Evolutionary conservation across 2,329 filamentous ascomycete species (phyloP).

Genomic region (Stemphylium beticola): DNA sequence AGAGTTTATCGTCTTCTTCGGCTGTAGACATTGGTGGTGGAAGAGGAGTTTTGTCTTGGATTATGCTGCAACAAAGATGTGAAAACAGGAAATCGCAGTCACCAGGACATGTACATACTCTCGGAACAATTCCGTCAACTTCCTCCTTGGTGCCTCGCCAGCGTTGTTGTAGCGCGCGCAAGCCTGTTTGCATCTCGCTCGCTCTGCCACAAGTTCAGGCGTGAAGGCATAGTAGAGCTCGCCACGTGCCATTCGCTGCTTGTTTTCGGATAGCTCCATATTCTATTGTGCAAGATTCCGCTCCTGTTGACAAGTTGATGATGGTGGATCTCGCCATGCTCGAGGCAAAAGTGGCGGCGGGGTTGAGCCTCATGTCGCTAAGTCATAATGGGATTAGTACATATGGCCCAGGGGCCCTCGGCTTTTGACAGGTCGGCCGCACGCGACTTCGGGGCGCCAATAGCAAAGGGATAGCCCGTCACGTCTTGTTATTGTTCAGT

Average conservation of each 20-base stretch:
- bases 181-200: constrained; percentile 68
- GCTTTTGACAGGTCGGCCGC: not conserved
- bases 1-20: constrained; percentile 69
- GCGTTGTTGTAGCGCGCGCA: constrained; percentile 69
- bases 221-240: constrained; percentile 78
- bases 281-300: not conserved
- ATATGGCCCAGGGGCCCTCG: not conserved
- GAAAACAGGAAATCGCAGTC: constrained; percentile 13
- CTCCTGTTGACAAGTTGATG: not conserved
- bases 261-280: constrained; percentile 45
- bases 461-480: constrained; percentile 1
- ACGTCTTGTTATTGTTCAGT: constrained; percentile 16
- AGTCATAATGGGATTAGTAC: not conserved
- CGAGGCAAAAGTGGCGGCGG: not conserved
- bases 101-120: constrained; percentile 62
- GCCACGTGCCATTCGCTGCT: constrained; percentile 64
- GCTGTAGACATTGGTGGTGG: constrained; percentile 64
- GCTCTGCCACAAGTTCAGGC: constrained; percentile 69
- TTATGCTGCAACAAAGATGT: constrained; percentile 58
- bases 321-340: not conserved
- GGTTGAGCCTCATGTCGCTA: not conserved
- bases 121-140: constrained; percentile 71
- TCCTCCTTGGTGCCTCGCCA: constrained; percentile 65
- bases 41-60: constrained; percentile 66
- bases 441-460: constrained; percentile 9